phyloP scores from a whole-genome alignment of 1,284 basidiomycete species.

The Rhodotorula sp. region DNA sequence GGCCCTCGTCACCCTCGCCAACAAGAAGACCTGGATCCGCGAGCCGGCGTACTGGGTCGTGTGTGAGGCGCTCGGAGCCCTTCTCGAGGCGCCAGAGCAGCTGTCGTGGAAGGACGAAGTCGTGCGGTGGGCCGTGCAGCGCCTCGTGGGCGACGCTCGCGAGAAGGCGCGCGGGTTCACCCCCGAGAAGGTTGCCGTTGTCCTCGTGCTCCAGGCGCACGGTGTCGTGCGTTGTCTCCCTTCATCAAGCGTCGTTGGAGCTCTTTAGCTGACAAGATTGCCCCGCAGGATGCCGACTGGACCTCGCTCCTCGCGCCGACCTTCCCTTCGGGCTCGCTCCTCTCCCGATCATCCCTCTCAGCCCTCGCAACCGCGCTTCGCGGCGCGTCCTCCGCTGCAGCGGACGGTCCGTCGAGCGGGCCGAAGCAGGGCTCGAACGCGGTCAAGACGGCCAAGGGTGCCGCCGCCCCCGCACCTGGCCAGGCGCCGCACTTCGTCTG shows the following conservation, averaged over 20 bases:
- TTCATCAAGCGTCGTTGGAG: not conserved
- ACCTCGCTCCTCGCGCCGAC: slow-evolving; percentile 66
- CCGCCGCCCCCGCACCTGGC: slow-evolving; percentile 62
- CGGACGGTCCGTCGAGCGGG: slow-evolving; percentile 38
- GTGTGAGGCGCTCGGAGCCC: slow-evolving; percentile 62
- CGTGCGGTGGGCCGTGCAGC: slow-evolving; percentile 58
- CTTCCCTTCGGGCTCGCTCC: slow-evolving; percentile 70
- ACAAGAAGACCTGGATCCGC: slow-evolving; percentile 84
- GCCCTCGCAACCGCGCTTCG: slow-evolving; percentile 77
- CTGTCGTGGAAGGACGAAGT: slow-evolving; percentile 69
- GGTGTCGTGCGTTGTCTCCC: slow-evolving; percentile 54
- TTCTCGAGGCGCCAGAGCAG: slow-evolving; percentile 55
- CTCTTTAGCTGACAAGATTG: not conserved
- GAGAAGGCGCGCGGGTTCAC: slow-evolving; percentile 61
- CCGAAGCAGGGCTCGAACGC: slow-evolving; percentile 40
- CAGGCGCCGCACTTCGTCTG: slow-evolving; percentile 91
- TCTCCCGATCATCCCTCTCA: slow-evolving; percentile 44
- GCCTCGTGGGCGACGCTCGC: slow-evolving; percentile 55
- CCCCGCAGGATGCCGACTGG: slow-evolving; percentile 63
- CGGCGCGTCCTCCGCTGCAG: slow-evolving; percentile 50
- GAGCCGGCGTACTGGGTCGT: slow-evolving; percentile 91
- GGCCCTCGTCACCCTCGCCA: slow-evolving; percentile 60
- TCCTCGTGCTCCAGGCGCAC: slow-evolving; percentile 66
- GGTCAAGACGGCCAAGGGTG: slow-evolving; percentile 40
- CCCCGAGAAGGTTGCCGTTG: slow-evolving; percentile 83